Evolutionary conservation across 169 alveolate species (phyloP), one percentile per base, ranked within the genome.

Genomic region (Plasmodium gaboni): DNA sequence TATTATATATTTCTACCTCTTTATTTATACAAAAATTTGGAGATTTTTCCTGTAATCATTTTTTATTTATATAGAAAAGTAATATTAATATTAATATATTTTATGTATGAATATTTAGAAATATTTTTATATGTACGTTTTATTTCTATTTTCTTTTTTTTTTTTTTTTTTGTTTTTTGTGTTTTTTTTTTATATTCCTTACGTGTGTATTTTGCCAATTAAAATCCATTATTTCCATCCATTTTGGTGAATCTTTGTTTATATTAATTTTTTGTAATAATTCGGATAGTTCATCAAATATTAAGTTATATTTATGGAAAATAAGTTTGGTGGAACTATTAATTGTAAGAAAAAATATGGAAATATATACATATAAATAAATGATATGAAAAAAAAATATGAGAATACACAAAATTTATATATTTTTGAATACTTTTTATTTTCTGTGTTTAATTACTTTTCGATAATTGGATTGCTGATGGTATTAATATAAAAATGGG

Each of bases 161-260:
- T 59, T 60, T 60, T 51, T 26, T 59, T 59, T 19, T 59, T 59
- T 59, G 24, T 60, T 51, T 26, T 17, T 32, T 17, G 15, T 17
- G 17, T 19, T 69, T 69, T 46, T 57, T 74, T 46, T 2, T 12
- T 48, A 19, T 48, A 53, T 28, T 19, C 22, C 12, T 2, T 48
- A 86, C 92, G 57, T 70, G 71, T 0, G 71, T 67, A 53, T 86
- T 67, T 19, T 86, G 92, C 92, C 92, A 86, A 38, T 55, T 86
- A 24, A 86, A 86, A 61, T 86, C 92, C 32, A 86, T 38, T 26
- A 86, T 38, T 59, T 71, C 69, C 57, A 7, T 60, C 92, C 92
- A 86, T 13, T 69, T 60, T 70, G 7, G 24, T 51, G 87, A 86
- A 51, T 57, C 57, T 67, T 53, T 38, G 19, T 50, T 38, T 70